phyloP scores from a whole-genome alignment of 106 monocot genomes.

The Phalaenopsis aphrodite region DNA sequence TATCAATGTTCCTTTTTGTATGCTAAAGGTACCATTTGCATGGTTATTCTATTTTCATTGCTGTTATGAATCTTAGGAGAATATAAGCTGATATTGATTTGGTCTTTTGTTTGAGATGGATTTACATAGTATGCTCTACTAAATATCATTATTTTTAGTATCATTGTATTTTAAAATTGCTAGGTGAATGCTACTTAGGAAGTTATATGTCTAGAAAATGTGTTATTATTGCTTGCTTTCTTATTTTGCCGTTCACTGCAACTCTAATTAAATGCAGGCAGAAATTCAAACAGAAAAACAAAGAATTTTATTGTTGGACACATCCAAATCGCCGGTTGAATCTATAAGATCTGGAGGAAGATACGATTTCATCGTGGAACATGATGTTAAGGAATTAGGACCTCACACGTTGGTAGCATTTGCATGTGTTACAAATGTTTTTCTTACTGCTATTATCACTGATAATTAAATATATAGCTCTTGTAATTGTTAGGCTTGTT shows the following conservation, averaged over 20 bases:
- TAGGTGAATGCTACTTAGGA: neutral
- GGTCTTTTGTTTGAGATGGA: neutral
- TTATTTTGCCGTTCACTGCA: neutral
- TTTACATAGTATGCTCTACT: neutral
- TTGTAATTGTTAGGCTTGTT: slow-evolving; percentile 64
- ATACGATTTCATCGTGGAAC: slow-evolving; percentile 97
- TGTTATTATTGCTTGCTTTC: slow-evolving; percentile 3
- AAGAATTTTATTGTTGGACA: slow-evolving; percentile 64
- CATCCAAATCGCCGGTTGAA: slow-evolving; percentile 83
- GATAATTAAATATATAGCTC: slow-evolving; percentile 8
- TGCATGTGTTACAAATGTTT: neutral
- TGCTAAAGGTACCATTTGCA: neutral
- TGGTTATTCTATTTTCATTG: neutral
- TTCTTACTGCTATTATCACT: neutral
- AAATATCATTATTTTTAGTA: neutral
- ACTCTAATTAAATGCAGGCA: slow-evolving; percentile 44
- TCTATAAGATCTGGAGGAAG: slow-evolving; percentile 88
- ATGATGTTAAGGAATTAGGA: slow-evolving; percentile 97
- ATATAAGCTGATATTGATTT: neutral
- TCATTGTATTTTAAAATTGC: neutral
- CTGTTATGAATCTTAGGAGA: neutral
- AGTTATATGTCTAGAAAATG: neutral
- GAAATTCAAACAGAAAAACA: slow-evolving; percentile 97
- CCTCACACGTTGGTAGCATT: slow-evolving; percentile 73
- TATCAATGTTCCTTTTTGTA: neutral